Conservation (phyloP, 2,329 filamentous ascomycete species). For the Fusarium sp. region DNA sequence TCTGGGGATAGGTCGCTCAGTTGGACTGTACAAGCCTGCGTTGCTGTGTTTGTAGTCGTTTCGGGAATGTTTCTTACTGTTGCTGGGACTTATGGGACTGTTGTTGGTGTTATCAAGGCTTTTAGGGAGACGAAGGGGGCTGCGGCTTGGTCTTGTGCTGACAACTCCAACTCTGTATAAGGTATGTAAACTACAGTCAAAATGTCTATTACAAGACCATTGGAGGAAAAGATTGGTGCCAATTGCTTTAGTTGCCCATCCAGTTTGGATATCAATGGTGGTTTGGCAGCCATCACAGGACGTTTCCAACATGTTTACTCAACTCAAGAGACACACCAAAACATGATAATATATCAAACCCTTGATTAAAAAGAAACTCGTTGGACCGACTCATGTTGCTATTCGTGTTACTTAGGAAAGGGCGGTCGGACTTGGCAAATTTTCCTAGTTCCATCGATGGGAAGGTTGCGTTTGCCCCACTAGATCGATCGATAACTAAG, state of each 20-base stretch:
- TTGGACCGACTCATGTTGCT: not conserved
- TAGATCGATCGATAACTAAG: not conserved
- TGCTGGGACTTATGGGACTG: slow-evolving; percentile 55
- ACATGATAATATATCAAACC: not conserved
- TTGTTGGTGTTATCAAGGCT: slow-evolving; percentile 48
- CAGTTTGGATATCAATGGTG: not conserved
- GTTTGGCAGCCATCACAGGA: not conserved
- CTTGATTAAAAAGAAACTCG: not conserved
- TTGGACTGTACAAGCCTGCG: slow-evolving; percentile 30
- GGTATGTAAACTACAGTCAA: not conserved
- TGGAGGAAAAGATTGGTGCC: not conserved
- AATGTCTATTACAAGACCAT: not conserved
- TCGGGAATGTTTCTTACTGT: slow-evolving; percentile 52
- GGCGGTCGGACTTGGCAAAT: slow-evolving; percentile 35
- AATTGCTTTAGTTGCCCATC: not conserved
- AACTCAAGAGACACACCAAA: not conserved
- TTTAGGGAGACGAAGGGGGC: slow-evolving; percentile 50
- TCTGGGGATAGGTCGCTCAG: not conserved
- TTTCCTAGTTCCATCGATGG: slow-evolving; percentile 4
- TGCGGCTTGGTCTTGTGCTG: slow-evolving; percentile 52
- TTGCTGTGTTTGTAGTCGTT: slow-evolving; percentile 21
- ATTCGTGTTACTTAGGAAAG: slow-evolving; percentile 4
- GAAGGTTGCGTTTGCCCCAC: not conserved
- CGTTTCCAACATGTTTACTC: not conserved
- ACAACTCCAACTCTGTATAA: slow-evolving; percentile 51